Base-by-base conservation (phyloP, 306 rosid genomes). In the Purshia tridentata region DNA sequence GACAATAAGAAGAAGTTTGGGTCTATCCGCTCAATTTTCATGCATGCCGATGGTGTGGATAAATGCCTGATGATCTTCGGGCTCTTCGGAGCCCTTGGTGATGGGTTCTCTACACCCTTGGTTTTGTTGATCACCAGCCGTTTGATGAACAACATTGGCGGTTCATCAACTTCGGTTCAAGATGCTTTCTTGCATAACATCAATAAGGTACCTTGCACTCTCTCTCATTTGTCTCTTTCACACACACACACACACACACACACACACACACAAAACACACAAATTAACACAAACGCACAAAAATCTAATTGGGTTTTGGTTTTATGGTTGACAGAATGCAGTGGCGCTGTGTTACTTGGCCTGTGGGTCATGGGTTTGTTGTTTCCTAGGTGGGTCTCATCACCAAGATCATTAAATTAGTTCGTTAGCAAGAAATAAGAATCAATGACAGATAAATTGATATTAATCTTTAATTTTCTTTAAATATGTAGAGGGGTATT, bases 341-440 rank as follows among this genome's bases (percentile, higher is more conserved):
- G 80, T 83, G 86, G 84, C 83, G 56, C 77, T 95, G 23, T 29
- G 85, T 75, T 91, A 86, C 81, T 14, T 95, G 84, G 97, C 98
- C 13, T 60, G 83, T 77, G 91, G 85, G 6, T 80, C 92, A 47
- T 95, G 87, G 64, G 86, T 83, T 4, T 77, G 87, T 44, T 87
- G 96, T 72, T 95, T 95, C 83, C 71, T 95, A 0, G 99, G 99
- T 94, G 84, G 83, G 96, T 82, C 69, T 54, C 35, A 29, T 58
- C 12, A 13, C 23, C 60, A 61, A 4, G 16, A 39, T 23, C 9
- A 35, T 71, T 11, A 42, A 1, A 29, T 41, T 78, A 23, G 22
- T 56, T 65, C 45, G 15, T 72, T 54, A 8, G 37, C 13, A 4
- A 47, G 35, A 29, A 29, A 29, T 29, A 41, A 54, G 23, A 54